Evolutionary conservation across 228 moss, liverwort and hornwort species (phyloP), one percentile per base, ranked within the genome.

Genomic region (Sphagnum fallax): DNA sequence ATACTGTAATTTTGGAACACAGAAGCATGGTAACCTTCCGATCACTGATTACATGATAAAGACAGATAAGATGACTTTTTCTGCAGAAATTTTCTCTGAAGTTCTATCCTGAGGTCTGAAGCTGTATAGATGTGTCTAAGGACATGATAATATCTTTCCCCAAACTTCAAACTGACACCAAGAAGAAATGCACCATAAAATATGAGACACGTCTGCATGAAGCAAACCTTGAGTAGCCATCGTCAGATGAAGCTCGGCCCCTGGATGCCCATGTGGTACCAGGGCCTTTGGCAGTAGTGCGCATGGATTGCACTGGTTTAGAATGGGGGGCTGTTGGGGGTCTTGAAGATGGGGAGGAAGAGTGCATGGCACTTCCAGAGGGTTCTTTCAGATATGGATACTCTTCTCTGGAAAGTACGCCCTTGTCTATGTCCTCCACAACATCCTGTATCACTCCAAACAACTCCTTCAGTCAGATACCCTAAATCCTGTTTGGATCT

Each of bases 191-290:
- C 32, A 32, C 32, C 32, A 2, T 32, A 62, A 62, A 62, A 64
- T 64, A 49, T 10, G 62, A 14, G 62, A 48, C 12, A 13, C 49
- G 32, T 32, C 32, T 32, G 32, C 32, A 32, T 32, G 32, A 70
- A 8, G 64, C 69, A 64, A 73, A 88, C 88, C 85, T 88, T 48
- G 85, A 82, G 73, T 80, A 83, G 67, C 81, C 82, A 67, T 98
- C 97, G 48, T 98, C 93, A 52, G 84, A 86, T 59, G 82, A 53
- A 18, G 79, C 62, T 52, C 97, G 90, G 70, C 85, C 83, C 85
- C 91, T 98, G 70, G 83, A 87, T 50, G 97, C 97, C 97, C 97
- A 98, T 32, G 97, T 97, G 65, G 79, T 95, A 72, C 87, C 87
- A 52, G 81, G 80, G 65, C 80, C 75, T 82, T 84, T 90, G 70